phyloP scores from a whole-genome alignment of 2,329 filamentous ascomycete species.

The Cytospora mali region DNA sequence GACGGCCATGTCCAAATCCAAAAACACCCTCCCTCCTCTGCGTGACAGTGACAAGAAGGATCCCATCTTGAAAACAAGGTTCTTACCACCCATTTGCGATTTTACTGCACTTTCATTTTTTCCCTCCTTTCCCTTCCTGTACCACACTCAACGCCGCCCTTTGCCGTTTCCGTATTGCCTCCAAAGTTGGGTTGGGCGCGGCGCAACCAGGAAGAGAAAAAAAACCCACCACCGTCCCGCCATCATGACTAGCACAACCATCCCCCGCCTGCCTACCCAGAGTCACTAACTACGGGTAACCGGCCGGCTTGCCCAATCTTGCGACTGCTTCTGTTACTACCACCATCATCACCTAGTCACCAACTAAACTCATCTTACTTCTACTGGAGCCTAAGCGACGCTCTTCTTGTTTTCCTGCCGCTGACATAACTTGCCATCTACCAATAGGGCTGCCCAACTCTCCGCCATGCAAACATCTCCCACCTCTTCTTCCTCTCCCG shows the following conservation, averaged over 20 bases:
- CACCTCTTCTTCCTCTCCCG: conserved; percentile 74
- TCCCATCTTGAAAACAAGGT: conserved; percentile 35
- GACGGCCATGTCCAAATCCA: conserved; percentile 34
- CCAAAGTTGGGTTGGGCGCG: conserved; percentile 19
- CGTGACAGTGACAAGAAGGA: conserved; percentile 35
- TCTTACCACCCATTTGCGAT: conserved; percentile 23
- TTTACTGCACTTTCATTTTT: conserved; percentile 16
- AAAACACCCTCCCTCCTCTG: conserved; percentile 34
- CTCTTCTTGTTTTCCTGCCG: conserved; percentile 6
- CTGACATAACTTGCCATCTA: conserved; percentile 36
- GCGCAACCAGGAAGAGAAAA: not conserved
- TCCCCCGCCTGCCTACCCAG: conserved; percentile 7
- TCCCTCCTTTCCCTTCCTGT: not conserved
- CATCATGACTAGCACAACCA: conserved; percentile 8
- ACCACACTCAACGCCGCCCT: conserved; percentile 1
- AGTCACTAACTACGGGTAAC: too few species aligned
- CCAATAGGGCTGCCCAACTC: conserved; percentile 56
- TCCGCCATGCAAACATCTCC: conserved; percentile 70
- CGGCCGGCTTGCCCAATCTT: conserved; percentile 2
- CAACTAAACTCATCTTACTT: conserved; percentile 22
- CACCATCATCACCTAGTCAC: too few species aligned
- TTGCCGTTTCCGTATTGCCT: conserved; percentile 15
- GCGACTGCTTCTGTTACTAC: conserved; percentile 3
- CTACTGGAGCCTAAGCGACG: conserved; percentile 4
- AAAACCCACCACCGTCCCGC: conserved; percentile 13